Evolutionary conservation across 1,139 yeast genomes (phyloP), one percentile per base, ranked within the genome.

Genomic region (Hyphopichia wangnamkhiaoensis): DNA sequence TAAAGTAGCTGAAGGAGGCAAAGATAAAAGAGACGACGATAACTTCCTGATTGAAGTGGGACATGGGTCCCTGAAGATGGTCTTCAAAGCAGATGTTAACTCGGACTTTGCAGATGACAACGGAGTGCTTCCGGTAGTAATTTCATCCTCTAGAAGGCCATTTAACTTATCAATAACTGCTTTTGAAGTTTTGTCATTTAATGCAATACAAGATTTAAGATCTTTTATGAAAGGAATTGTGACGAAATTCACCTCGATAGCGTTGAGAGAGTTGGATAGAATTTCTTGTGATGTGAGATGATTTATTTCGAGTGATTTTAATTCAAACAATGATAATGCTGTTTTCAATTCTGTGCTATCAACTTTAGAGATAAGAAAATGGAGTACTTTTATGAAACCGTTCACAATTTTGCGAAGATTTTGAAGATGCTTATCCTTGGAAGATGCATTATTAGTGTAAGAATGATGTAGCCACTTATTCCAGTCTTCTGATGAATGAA

Each of bases 391-490:
- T 8, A 25, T 13, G 26, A 35, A 31, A 3, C 38, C 38, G n/a
- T 21, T 14, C 8, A 35, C 12, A 10, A 35, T 31, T 26, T 34
- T 34, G 5, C 5, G 10, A 13, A 18, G 14, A 25, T 34, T 34
- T 8, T 20, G 16, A 15, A 4, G n/a, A 20, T 34, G 37, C 27
- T 34, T 34, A 6, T n/a, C 18, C 6, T 4, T 15, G 5, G 5
- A 5, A n/a, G 10, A 3, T 7, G 13, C 10, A 12, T 19, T 17
- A n/a, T 28, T 12, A 17, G 3, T n/a, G 14, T 17, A 19, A 10
- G 33, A 35, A 16, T 35, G 21, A 2, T 29, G 24, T 6, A 35
- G 19, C 38, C 38, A 35, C 18, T 25, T 30, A 6, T 9, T n/a
- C 10, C 25, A 21, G 7, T 31, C 34, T 9, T 25, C 13, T 13